Evolutionary conservation across 2,329 filamentous ascomycete species (phyloP).

Genomic region (Beauveria caledonica): DNA sequence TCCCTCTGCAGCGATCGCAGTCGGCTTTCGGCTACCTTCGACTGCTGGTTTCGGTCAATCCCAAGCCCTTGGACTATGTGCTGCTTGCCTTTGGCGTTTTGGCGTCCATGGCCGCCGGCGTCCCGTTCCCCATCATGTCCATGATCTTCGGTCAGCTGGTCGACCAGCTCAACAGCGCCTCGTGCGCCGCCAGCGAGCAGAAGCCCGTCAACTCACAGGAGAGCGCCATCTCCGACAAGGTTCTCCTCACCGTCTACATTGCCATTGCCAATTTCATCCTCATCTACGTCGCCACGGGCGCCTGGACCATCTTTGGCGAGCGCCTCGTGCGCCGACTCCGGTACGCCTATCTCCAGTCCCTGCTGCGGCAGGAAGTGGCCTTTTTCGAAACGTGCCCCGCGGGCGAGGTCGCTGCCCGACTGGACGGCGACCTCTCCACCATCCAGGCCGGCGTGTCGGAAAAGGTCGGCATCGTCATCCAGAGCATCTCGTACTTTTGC

Average conservation of each 20-base stretch:
- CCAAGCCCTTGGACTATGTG: background rate
- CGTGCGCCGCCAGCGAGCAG: constrained; percentile 6
- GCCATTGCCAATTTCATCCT: constrained; percentile 49
- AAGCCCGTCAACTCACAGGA: background rate
- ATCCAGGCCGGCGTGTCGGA: constrained; percentile 54
- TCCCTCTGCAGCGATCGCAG: background rate
- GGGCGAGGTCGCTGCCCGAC: constrained; percentile 47
- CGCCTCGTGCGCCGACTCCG: constrained; percentile 49
- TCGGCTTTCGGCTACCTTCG: constrained; percentile 1
- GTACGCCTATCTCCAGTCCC: constrained; percentile 42
- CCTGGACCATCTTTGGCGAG: constrained; percentile 49
- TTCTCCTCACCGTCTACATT: constrained; percentile 50
- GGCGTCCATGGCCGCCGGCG: constrained; percentile 33
- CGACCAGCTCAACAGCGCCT: constrained; percentile 39
- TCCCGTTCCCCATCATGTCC: constrained; percentile 49
- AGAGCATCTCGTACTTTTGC: constrained; percentile 50
- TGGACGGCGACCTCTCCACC: constrained; percentile 50
- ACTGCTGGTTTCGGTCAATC: background rate
- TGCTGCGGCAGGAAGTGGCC: constrained; percentile 48
- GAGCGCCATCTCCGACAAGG: constrained; percentile 35
- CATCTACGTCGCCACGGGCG: constrained; percentile 51
- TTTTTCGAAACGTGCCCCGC: constrained; percentile 50
- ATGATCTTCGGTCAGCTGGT: constrained; percentile 50
- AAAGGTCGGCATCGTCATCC: constrained; percentile 53
- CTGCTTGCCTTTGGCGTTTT: background rate